These are phyloP conservation scores for Alternaria dauci DNA, from an alignment of 2,329 filamentous ascomycete genomes.

Conservation along the genomic window DNA sequence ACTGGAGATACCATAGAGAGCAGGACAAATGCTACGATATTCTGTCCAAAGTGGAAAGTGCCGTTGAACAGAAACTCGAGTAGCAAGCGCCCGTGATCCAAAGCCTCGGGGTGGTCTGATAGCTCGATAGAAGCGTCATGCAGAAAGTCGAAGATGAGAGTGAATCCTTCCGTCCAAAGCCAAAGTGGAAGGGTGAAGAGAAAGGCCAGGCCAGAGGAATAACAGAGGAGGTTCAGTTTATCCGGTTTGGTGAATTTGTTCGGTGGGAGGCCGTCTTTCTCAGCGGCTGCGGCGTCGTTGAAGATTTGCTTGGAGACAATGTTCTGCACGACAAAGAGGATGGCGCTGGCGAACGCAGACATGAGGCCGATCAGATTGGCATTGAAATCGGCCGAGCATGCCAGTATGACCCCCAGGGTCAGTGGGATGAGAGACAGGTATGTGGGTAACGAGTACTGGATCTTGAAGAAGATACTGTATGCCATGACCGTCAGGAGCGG, in stretches of 20 bases:
- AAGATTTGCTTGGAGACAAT: slow-evolving; percentile 98
- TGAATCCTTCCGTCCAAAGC: slow-evolving; percentile 88
- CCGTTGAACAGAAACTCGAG: slow-evolving; percentile 98
- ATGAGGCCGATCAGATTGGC: slow-evolving; percentile 90
- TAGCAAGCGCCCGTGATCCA: slow-evolving; percentile 67
- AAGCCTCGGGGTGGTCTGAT: slow-evolving; percentile 76
- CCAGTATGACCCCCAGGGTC: slow-evolving; percentile 92
- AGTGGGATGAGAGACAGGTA: slow-evolving; percentile 81
- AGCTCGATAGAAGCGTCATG: slow-evolving; percentile 81
- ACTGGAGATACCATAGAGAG: slow-evolving; percentile 94
- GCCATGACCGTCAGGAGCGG: slow-evolving; percentile 94
- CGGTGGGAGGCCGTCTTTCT: slow-evolving; percentile 70
- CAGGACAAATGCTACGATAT: slow-evolving; percentile 91
- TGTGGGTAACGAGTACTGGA: slow-evolving; percentile 84
- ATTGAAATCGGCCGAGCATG: slow-evolving; percentile 89
- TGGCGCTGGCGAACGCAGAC: slow-evolving; percentile 85
- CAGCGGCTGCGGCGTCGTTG: slow-evolving; percentile 88
- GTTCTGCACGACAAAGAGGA: slow-evolving; percentile 97
- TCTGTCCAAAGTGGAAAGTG: slow-evolving; percentile 94
- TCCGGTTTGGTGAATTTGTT: slow-evolving; percentile 80
- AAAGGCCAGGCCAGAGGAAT: slow-evolving; percentile 94
- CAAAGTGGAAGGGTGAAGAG: slow-evolving; percentile 88
- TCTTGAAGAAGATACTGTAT: slow-evolving; percentile 87
- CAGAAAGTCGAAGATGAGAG: slow-evolving; percentile 78
- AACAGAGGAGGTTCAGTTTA: slow-evolving; percentile 95